Base-by-base conservation (phyloP, 176 grass and related monocot species). In the Typha latifolia region DNA sequence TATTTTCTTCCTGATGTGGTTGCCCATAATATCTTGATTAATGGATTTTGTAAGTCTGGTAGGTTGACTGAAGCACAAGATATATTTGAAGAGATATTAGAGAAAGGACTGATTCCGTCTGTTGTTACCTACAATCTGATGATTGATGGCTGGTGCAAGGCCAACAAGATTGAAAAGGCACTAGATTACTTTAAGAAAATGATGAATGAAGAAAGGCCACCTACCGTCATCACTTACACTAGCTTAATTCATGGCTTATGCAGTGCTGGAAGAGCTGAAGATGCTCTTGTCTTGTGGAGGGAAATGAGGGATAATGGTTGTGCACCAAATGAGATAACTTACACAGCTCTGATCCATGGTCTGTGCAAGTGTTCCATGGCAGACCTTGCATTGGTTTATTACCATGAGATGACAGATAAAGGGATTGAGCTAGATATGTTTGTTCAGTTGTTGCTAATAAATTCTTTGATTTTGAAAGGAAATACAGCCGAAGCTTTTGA, bases 1-100 rank as follows among this genome's bases (percentile, higher is more conserved):
- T 74, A 53, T 72, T 91, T 91, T 85, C 81, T 91, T 84, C 93
- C 85, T 50, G 93, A 96, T 84, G 93, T 91, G 16, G 80, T 96
- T 77, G 88, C 93, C 62, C 80, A 89, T 78, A 96, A 96, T 82
- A 91, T 91, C 68, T 84, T 96, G 67, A 89, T 96, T 72, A 89
- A 88, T 73, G 92, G 88, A 22, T 96, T 96, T 70, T 52, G 80
- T 22, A 86, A 84, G 75, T 72, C 82, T 32, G 88, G 88, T 62
- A 89, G 82, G 77, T 73, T 84, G 59, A 65, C 75, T 63, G 81
- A 91, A 63, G 88, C 92, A 18, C 62, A 86, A 74, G 75, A 81
- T 70, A 74, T 89, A 65, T 75, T 89, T 68, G 77, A 91, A 77
- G 88, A 96, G 63, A 91, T 96, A 78, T 56, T 86, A 48, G 77